These are phyloP conservation scores for Dissophora globulifera DNA, from an alignment of 192 early-diverging fungal species.

Conservation along the genomic window DNA sequence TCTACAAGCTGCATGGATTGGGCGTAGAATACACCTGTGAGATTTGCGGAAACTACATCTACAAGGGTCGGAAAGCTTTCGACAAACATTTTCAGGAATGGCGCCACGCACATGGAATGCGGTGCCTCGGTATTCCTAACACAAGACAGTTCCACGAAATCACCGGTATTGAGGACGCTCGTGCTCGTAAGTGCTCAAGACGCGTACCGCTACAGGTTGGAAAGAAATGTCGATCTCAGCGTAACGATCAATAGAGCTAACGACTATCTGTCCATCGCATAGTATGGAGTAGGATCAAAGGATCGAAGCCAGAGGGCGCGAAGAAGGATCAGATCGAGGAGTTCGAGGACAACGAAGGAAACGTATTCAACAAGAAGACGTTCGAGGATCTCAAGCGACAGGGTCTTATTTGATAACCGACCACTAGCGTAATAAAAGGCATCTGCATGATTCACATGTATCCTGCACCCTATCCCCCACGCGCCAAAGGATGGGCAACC, in stretches of 20 bases:
- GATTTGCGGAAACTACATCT: conserved; percentile 94
- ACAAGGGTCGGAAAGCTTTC: conserved; percentile 96
- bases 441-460: no score
- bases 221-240: neutral
- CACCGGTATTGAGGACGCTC: conserved; percentile 89
- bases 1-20: conserved; percentile 97
- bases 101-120: conserved; percentile 95
- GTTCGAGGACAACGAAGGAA: conserved; percentile 85
- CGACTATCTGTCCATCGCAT: no score
- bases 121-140: conserved; percentile 91
- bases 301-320: conserved; percentile 68
- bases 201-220: no score
- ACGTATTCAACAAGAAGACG: conserved; percentile 89
- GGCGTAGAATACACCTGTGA: conserved; percentile 95
- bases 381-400: conserved; percentile 87
- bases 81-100: conserved; percentile 97
- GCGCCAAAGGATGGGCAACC: no score
- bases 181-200: conserved; percentile 69
- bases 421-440: no score
- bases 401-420: conserved; percentile 75
- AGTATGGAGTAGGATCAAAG: conserved; percentile 90
- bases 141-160: conserved; percentile 93
- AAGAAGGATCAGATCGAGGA: conserved; percentile 92
- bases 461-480: no score
- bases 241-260: no score